phyloP scores from a whole-genome alignment of 2,329 filamentous ascomycete genomes.

The Aspergillus melleus region DNA sequence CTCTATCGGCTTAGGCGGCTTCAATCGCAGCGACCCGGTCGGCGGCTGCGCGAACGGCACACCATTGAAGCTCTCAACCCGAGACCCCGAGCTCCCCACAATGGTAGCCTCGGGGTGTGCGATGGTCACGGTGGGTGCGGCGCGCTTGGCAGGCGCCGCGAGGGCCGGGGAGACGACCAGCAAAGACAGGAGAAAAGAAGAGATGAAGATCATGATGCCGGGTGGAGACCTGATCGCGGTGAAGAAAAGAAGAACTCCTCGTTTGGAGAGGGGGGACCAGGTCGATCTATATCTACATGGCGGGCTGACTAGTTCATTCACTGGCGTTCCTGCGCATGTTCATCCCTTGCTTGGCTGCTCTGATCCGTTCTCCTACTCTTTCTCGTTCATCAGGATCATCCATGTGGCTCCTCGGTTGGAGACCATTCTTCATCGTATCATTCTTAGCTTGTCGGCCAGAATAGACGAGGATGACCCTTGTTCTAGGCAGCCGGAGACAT shows the following conservation, averaged over 20 bases:
- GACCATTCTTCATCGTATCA: not conserved
- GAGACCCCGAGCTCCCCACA: slow-evolving; percentile 30
- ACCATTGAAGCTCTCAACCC: slow-evolving; percentile 68
- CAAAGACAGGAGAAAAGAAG: slow-evolving; percentile 8
- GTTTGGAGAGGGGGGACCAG: not conserved
- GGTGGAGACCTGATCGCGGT: not conserved
- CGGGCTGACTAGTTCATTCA: not conserved
- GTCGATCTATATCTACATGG: not conserved
- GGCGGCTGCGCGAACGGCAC: slow-evolving; percentile 76
- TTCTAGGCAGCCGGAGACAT: not conserved
- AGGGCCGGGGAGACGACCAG: slow-evolving; percentile 12
- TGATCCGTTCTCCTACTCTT: not conserved
- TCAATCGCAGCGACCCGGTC: slow-evolving; percentile 64
- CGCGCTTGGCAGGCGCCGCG: slow-evolving; percentile 37
- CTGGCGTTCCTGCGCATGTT: not conserved
- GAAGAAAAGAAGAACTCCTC: not conserved
- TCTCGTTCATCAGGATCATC: not conserved
- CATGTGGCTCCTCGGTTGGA: not conserved
- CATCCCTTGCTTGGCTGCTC: not conserved
- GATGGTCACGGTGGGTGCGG: slow-evolving; percentile 55
- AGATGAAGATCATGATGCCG: slow-evolving; percentile 8
- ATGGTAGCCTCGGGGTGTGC: slow-evolving; percentile 55
- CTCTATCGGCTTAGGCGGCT: slow-evolving; percentile 64
- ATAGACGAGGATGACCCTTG: not conserved
- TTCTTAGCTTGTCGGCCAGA: not conserved